Base-by-base conservation (phyloP, 2,329 filamentous ascomycete species). In the Beauveria asiatica region DNA sequence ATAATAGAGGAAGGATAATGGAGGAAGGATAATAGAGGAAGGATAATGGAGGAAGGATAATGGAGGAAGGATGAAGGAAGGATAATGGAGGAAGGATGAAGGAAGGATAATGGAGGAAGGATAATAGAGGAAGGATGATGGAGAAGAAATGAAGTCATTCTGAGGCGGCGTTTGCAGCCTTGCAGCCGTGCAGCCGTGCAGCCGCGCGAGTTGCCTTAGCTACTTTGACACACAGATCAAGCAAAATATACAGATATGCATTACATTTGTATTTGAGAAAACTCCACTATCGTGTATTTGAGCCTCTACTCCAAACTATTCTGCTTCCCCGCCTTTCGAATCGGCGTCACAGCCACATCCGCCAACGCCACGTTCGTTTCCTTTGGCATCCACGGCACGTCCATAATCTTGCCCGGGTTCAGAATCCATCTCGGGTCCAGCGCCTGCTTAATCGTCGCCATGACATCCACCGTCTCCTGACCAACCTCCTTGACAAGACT, bases 371-470 rank as follows among this genome's bases (percentile, higher is more conserved):
- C 59, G 62, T 25, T 45, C 62, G 61, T 67, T 65, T 30, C 65
- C 57, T 30, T 65, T 62, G 27, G 67, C 65, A 68, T 59, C 72
- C 71, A 70, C n/a, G 79, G 78, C 19, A 83, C 76, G 65, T 95
- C 89, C 73, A 96, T 92, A 64, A 96, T 93, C 77, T 96, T 96
- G 1, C 91, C 91, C 0, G 92, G 92, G 66, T 96, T 96, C 83
- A 96, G 83, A 60, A 96, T 83, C 89, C 92, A 95, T 54, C 86
- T 74, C 1, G 92, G 92, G 76, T 96, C 92, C 51, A 96, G 76
- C 10, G 90, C 84, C n/a, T 77, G 73, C 75, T 96, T 96, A 71
- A 96, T 85, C 63, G 83, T 85, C 68, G 84, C 87, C 92, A 96
- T 96, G 23, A 95, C 87, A 19, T 82, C 86, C 62, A 96, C 79